Percentiles rank a stretch among this genome's conserved stretches.
Conservation (phyloP, 2,329 filamentous ascomycete genomes). For the Aspergillus pseudonomiae region DNA sequence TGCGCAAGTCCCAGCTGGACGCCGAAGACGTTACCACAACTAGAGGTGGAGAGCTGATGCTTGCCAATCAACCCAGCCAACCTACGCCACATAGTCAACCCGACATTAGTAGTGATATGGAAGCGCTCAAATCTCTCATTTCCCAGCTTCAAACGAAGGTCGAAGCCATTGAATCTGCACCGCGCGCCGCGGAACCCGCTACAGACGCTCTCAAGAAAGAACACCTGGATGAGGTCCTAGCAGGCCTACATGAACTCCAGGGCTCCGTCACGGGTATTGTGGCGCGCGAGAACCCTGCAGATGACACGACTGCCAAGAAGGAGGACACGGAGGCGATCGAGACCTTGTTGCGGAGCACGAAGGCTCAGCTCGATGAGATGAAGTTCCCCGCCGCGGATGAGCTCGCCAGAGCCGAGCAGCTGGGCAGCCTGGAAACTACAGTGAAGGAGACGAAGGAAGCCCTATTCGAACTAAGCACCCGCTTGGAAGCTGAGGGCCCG, state of each 20-base stretch:
- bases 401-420: conserved; percentile 63
- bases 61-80: conserved; percentile 51
- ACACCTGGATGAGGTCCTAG: conserved; percentile 51
- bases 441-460: conserved; percentile 76
- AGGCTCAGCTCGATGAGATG: conserved; percentile 83
- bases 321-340: conserved; percentile 92
- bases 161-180: conserved; percentile 67
- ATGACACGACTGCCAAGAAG: conserved; percentile 65
- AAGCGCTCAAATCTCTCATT: conserved; percentile 82
- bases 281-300: conserved; percentile 42
- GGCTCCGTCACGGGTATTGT: conserved; percentile 59
- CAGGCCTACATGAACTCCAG: conserved; percentile 57
- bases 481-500: conserved; percentile 68
- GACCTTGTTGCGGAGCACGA: conserved; percentile 85
- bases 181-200: conserved; percentile 40
- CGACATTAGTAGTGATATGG: conserved; percentile 70
- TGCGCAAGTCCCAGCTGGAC: conserved; percentile 62
- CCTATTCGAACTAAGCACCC: conserved; percentile 66
- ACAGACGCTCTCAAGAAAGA: conserved; percentile 50
- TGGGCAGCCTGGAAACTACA: conserved; percentile 67
- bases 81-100: conserved; percentile 43
- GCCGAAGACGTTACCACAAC: conserved; percentile 55
- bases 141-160: conserved; percentile 82
- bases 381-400: conserved; percentile 66
- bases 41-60: conserved; percentile 59